Conservation (phyloP, 2,329 filamentous ascomycete species). For the Clonostachys rhizophaga region DNA sequence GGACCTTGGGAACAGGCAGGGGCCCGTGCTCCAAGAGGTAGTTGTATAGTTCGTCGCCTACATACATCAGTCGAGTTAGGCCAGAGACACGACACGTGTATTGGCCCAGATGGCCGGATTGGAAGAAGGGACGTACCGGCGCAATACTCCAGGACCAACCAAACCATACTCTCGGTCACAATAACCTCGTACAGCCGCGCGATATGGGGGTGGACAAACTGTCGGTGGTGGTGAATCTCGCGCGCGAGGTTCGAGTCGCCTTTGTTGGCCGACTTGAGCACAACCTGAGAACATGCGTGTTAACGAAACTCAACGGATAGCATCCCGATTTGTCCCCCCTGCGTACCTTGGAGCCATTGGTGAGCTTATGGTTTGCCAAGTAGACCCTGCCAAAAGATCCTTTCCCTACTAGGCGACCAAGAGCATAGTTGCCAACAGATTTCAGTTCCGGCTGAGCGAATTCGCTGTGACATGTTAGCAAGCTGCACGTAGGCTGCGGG, state of each 20-base stretch:
- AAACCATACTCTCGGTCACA: conserved; percentile 90
- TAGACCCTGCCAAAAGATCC: conserved; percentile 99
- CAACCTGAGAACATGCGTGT: conserved; percentile 56
- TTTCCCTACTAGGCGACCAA: conserved; percentile 91
- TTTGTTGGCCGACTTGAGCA: conserved; percentile 96
- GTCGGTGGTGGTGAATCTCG: conserved; percentile 97
- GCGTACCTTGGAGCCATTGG: conserved; percentile 95
- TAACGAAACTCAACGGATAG: too few species aligned
- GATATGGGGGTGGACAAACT: conserved; percentile 97
- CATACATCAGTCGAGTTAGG: neutral
- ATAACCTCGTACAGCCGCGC: conserved; percentile 96
- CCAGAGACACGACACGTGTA: too few species aligned
- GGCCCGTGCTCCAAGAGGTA: conserved; percentile 86
- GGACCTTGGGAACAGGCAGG: conserved; percentile 78
- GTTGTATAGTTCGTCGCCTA: conserved; percentile 92
- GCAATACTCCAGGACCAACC: conserved; percentile 96
- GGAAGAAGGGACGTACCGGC: conserved; percentile 53
- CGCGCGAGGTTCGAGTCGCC: conserved; percentile 92
- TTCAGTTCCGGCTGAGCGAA: conserved; percentile 89
- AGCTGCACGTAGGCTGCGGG: conserved; percentile 1
- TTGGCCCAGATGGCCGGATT: too few species aligned
- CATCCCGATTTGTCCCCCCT: conserved; percentile 11
- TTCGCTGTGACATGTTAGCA: conserved; percentile 55
- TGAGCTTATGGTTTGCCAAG: conserved; percentile 91
- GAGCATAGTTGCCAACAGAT: conserved; percentile 89